These are phyloP conservation scores for Fusarium poae DNA, from an alignment of 2,329 filamentous ascomycete species.

Conservation along the genomic window DNA sequence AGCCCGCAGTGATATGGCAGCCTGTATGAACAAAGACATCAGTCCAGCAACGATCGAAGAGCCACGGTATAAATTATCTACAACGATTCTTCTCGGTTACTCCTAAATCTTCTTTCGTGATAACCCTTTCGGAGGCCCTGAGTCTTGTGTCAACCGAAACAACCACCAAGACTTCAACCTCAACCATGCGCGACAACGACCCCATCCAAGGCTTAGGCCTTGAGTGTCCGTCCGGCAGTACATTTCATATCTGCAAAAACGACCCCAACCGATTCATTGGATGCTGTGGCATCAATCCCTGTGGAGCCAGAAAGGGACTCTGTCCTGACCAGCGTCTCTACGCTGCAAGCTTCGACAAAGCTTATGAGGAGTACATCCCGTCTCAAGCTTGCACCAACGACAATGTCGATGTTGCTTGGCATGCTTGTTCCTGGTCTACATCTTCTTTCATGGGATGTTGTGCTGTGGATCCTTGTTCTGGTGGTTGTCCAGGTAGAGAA, in stretches of 20 bases:
- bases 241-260: slow-evolving; percentile 55
- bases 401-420: slow-evolving; percentile 49
- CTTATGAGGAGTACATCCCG: slow-evolving; percentile 46
- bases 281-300: slow-evolving; percentile 56
- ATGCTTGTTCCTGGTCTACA: slow-evolving; percentile 48
- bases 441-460: slow-evolving; percentile 59
- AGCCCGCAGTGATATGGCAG: not conserved
- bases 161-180: not conserved
- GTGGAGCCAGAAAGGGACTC: slow-evolving; percentile 38
- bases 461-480: slow-evolving; percentile 39
- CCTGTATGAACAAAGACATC: slow-evolving; percentile 2
- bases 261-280: slow-evolving; percentile 55
- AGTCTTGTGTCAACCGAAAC: not conserved
- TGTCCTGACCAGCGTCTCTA: slow-evolving; percentile 42
- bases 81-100: fast-evolving
- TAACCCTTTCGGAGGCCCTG: not conserved
- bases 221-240: slow-evolving; percentile 50
- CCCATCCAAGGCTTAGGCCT: slow-evolving; percentile 45
- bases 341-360: slow-evolving; percentile 48
- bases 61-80: not conserved
- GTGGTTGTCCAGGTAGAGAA: slow-evolving; percentile 24
- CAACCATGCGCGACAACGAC: slow-evolving; percentile 23
- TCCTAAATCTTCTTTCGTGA: too few relatives aligned
- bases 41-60: not conserved
- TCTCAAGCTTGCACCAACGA: slow-evolving; percentile 52